Percentiles rank a stretch among this genome's conserved stretches.
Evolutionary conservation across 192 early-diverging fungal genomes (phyloP).

Genomic region (Umbelopsis isabellina): DNA sequence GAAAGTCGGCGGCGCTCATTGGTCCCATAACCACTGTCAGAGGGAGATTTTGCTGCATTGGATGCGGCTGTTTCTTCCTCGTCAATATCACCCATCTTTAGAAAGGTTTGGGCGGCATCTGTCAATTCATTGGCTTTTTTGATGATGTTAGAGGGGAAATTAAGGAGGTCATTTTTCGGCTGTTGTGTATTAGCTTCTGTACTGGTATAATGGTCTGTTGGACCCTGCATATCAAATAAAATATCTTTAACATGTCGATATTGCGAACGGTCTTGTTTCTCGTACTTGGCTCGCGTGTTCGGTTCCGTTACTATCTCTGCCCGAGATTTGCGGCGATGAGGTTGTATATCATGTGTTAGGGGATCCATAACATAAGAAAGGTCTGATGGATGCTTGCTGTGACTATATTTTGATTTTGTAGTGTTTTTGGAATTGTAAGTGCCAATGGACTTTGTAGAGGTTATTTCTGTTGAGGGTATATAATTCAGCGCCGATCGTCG

Average conservation of each 20-base stretch:
- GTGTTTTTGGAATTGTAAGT: neutral
- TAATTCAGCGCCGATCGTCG: neutral
- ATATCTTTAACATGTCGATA: slow-evolving; percentile 31
- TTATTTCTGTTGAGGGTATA: slow-evolving; percentile 1
- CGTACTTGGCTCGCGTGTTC: neutral
- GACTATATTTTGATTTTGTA: neutral
- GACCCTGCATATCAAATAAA: slow-evolving; percentile 17
- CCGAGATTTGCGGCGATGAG: neutral
- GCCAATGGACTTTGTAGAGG: neutral
- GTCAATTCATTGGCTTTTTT: slow-evolving; percentile 7
- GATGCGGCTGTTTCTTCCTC: no score
- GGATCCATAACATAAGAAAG: neutral
- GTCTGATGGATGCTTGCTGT: slow-evolving; percentile 4
- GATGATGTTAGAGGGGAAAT: neutral
- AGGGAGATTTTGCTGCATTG: neutral
- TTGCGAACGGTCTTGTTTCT: slow-evolving; percentile 7
- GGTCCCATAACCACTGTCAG: slow-evolving; percentile 11
- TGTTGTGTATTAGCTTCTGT: neutral
- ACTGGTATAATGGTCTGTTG: neutral
- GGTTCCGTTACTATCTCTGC: neutral
- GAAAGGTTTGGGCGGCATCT: slow-evolving; percentile 4
- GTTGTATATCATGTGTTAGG: neutral
- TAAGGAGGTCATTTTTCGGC: neutral
- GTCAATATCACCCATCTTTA: no score
- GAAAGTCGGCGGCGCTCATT: slow-evolving; percentile 4